Conservation (phyloP, 805 yeast species). For the Kodamaea sagamina region DNA sequence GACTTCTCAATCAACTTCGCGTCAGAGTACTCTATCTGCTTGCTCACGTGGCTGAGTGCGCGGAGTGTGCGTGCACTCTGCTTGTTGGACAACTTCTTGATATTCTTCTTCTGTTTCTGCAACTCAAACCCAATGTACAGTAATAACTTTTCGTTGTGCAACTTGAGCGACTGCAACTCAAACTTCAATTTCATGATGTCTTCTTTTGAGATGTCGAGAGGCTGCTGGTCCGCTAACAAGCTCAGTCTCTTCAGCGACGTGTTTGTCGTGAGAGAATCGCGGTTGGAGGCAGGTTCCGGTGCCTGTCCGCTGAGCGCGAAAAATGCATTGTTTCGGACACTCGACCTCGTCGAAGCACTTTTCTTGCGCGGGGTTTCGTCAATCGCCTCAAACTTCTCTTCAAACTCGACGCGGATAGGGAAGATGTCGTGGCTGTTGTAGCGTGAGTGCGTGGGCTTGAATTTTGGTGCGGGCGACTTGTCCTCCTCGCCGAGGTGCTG, state of each 20-base stretch:
- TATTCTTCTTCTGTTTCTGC: conserved; percentile 49
- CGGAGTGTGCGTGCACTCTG: conserved; percentile 31
- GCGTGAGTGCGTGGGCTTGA: conserved; percentile 30
- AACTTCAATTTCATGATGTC: conserved; percentile 54
- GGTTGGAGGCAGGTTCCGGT: conserved; percentile 12
- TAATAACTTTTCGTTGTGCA: conserved; percentile 57
- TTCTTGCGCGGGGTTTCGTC: conserved; percentile 2
- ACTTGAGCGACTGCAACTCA: conserved; percentile 52
- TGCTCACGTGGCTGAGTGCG: conserved; percentile 17
- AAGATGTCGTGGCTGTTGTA: conserved; percentile 45
- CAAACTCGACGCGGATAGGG: conserved; percentile 47
- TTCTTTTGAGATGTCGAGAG: conserved; percentile 39
- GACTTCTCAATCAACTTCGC: conserved; percentile 53
- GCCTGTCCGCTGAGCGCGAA: conserved; percentile 30
- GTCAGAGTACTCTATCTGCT: conserved; percentile 50
- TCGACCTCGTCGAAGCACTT: background rate
- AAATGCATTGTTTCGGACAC: conserved; percentile 12
- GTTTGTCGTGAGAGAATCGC: conserved; percentile 19
- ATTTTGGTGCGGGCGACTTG: background rate
- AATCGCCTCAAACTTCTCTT: conserved; percentile 16
- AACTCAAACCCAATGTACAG: conserved; percentile 59
- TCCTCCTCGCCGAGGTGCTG: conserved; percentile 18
- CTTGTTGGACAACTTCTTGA: conserved; percentile 40
- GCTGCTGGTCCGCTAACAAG: conserved; percentile 23
- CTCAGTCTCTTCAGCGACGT: conserved; percentile 38